These are phyloP conservation scores for Pythium rishiriense DNA, from an alignment of 352 stramenopile genomes.

Conservation along the genomic window DNA sequence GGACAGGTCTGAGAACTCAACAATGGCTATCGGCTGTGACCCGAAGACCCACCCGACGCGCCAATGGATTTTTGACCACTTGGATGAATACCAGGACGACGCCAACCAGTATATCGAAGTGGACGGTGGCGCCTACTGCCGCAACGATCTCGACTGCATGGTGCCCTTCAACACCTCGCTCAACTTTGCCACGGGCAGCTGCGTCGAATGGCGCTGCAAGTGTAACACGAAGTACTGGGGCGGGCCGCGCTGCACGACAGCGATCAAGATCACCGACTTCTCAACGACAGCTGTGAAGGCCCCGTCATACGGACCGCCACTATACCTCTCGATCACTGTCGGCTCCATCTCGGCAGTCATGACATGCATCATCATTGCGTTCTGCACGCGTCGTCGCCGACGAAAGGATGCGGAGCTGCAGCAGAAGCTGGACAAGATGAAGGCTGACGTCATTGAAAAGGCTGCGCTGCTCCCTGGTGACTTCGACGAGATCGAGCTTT, in stretches of 20 bases:
- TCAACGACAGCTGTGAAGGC: background rate
- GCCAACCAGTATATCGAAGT: constrained; percentile 57
- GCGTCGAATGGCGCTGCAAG: constrained; percentile 46
- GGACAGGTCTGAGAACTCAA: constrained; percentile 39
- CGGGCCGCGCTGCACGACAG: constrained; percentile 60
- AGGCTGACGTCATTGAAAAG: constrained; percentile 23
- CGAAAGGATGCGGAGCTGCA: constrained; percentile 18
- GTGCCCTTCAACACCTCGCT: constrained; percentile 41
- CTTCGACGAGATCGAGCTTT: constrained; percentile 27
- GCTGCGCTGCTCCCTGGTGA: constrained; percentile 14
- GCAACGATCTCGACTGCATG: constrained; percentile 57
- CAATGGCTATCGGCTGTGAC: constrained; percentile 62
- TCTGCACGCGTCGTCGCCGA: constrained; percentile 31
- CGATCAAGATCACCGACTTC: constrained; percentile 32
- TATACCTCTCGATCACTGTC: constrained; percentile 32
- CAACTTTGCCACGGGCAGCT: constrained; percentile 57
- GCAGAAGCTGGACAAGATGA: constrained; percentile 41
- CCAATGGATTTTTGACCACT: constrained; percentile 69
- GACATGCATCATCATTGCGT: constrained; percentile 47
- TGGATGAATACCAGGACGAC: constrained; percentile 55
- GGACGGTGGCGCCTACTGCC: constrained; percentile 53
- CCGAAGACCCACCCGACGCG: constrained; percentile 61
- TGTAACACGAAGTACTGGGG: constrained; percentile 65
- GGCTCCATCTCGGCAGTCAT: constrained; percentile 27
- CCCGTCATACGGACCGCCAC: constrained; percentile 33